phyloP scores from a whole-genome alignment of 495 filamentous ascomycete species.

The Platismatia glauca region DNA sequence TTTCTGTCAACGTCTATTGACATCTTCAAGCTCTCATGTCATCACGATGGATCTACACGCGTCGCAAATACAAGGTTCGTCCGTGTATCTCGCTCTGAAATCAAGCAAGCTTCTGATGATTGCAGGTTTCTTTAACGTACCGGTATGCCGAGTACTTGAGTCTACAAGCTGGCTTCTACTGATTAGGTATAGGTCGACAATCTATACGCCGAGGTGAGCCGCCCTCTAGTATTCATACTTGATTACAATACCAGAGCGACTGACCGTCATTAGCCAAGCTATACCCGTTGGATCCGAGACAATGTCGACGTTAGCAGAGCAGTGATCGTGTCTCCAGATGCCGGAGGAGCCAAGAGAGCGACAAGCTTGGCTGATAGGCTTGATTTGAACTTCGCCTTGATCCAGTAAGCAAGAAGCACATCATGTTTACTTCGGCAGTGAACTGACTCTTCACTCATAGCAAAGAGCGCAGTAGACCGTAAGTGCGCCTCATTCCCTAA shows the following conservation, averaged over 20 bases:
- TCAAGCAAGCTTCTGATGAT: constrained; percentile 56
- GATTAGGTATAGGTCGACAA: constrained; percentile 49
- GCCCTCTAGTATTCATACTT: neutral
- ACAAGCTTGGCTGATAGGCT: constrained; percentile 36
- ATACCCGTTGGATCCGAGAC: constrained; percentile 67
- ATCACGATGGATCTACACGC: constrained; percentile 78
- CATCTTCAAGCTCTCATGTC: constrained; percentile 41
- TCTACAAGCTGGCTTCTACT: neutral
- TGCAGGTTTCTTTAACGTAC: constrained; percentile 94
- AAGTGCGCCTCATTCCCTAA: constrained; percentile 53
- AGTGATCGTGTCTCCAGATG: constrained; percentile 93
- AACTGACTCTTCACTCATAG: neutral
- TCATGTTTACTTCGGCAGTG: neutral
- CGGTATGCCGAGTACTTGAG: constrained; percentile 39
- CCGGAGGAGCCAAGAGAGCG: constrained; percentile 91
- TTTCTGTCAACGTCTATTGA: constrained; percentile 37
- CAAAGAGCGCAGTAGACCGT: constrained; percentile 89
- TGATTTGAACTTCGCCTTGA: constrained; percentile 92
- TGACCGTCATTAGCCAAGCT: constrained; percentile 48
- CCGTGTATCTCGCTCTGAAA: constrained; percentile 8
- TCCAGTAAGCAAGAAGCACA: constrained; percentile 47
- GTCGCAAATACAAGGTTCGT: constrained; percentile 44
- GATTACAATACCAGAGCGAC: constrained; percentile 39
- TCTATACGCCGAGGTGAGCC: constrained; percentile 66
- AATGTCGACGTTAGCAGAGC: constrained; percentile 74